Evolutionary conservation across 352 stramenopile genomes (phyloP).

Genomic region (Peronospora farinosa): DNA sequence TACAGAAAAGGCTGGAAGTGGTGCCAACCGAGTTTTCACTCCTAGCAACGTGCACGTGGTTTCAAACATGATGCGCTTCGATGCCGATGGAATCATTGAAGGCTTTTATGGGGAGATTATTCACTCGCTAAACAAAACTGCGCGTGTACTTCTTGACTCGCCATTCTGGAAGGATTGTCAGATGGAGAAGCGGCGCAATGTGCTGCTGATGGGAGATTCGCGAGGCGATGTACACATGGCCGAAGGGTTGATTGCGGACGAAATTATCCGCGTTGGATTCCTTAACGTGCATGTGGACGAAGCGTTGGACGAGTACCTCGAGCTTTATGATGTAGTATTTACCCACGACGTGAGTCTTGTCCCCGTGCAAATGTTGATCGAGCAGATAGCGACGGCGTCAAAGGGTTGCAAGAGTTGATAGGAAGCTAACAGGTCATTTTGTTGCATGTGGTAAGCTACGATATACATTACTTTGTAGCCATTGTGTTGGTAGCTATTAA

Average conservation of each 20-base stretch:
- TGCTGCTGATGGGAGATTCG: conserved; percentile 57
- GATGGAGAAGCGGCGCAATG: conserved; percentile 49
- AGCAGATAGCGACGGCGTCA: too few species aligned
- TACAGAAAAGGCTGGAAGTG: not conserved
- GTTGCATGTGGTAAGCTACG: too few species aligned
- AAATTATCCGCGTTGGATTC: conserved; percentile 59
- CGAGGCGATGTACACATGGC: conserved; percentile 30
- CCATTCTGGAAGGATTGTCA: conserved; percentile 48
- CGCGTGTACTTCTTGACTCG: conserved; percentile 54
- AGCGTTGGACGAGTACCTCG: too few species aligned
- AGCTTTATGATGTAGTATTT: too few species aligned
- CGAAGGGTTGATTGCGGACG: conserved; percentile 42
- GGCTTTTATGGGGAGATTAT: conserved; percentile 61
- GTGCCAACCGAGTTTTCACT: not conserved
- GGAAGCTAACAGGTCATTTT: too few species aligned
- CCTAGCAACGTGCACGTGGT: conserved; percentile 7
- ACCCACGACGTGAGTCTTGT: too few species aligned
- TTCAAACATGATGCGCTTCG: conserved; percentile 73
- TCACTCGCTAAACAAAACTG: conserved; percentile 77
- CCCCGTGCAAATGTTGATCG: too few species aligned
- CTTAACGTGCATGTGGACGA: too few species aligned
- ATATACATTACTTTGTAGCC: too few species aligned
- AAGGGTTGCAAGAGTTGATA: too few species aligned
- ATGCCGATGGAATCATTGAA: conserved; percentile 34
- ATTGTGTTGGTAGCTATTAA: too few species aligned